Evolutionary conservation across 2,329 filamentous ascomycete species (phyloP).

Genomic region (Corniculantispora saksenae): DNA sequence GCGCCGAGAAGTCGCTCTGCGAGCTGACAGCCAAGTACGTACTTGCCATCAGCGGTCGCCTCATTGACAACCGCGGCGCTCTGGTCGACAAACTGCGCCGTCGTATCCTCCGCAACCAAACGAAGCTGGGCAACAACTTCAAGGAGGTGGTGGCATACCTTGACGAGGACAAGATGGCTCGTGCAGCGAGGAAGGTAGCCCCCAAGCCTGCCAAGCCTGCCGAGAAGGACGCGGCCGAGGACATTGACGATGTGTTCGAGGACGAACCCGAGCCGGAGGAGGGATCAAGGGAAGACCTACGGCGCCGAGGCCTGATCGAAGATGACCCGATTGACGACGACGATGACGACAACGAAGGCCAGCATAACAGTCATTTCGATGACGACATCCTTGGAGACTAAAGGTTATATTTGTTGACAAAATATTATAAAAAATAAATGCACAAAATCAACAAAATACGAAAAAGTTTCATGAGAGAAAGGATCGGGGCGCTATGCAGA

Average conservation of each 20-base stretch:
- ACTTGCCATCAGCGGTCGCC: conserved; percentile 72
- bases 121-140: conserved; percentile 80
- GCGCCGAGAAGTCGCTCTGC: conserved; percentile 83
- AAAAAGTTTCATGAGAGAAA: conserved; percentile 2
- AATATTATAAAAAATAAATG: neutral
- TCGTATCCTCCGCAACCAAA: conserved; percentile 76
- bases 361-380: conserved; percentile 40
- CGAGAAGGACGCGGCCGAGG: conserved; percentile 37
- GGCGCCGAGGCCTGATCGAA: conserved; percentile 55
- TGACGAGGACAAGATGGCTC: conserved; percentile 64
- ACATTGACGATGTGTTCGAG: conserved; percentile 40
- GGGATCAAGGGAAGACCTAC: conserved; percentile 59
- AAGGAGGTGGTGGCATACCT: conserved; percentile 80
- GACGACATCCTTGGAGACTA: conserved; percentile 50
- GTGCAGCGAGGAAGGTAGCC: conserved; percentile 43
- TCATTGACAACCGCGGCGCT: conserved; percentile 66
- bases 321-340: conserved; percentile 46
- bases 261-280: conserved; percentile 57
- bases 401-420: conserved; percentile 6
- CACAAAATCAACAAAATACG: neutral
- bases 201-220: conserved; percentile 28
- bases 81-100: conserved; percentile 65
- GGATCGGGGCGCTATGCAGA: neutral
- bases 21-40: conserved; percentile 84
- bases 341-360: conserved; percentile 33